Conservation (phyloP, 805 yeast species). For the Cyberlindnera bimundalis region DNA sequence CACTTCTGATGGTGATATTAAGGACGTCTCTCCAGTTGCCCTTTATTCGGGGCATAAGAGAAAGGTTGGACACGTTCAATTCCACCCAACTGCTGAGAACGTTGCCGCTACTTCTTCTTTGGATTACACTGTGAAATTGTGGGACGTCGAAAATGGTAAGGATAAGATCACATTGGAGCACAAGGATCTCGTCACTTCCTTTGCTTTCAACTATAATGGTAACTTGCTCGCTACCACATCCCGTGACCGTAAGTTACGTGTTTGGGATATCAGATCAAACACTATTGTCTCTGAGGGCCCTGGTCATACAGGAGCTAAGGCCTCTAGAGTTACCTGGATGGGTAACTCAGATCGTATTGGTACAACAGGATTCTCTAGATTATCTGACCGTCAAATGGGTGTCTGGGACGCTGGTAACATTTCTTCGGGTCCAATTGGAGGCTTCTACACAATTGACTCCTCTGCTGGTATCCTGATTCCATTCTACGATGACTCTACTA, state of each 20-base stretch:
- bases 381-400: slow-evolving; percentile 93
- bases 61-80: slow-evolving; percentile 89
- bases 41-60: slow-evolving; percentile 81
- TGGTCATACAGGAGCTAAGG: slow-evolving; percentile 92
- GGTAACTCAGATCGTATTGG: slow-evolving; percentile 81
- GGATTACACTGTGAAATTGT: slow-evolving; percentile 86
- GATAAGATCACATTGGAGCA: slow-evolving; percentile 73
- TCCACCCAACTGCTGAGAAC: slow-evolving; percentile 84
- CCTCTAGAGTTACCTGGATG: slow-evolving; percentile 84
- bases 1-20: slow-evolving; percentile 52
- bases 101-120: slow-evolving; percentile 87
- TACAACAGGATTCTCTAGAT: slow-evolving; percentile 91
- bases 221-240: slow-evolving; percentile 81
- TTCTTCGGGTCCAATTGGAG: slow-evolving; percentile 82
- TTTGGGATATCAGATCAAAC: slow-evolving; percentile 86
- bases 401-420: slow-evolving; percentile 83
- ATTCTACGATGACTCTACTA: slow-evolving; percentile 75
- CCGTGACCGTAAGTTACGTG: slow-evolving; percentile 84
- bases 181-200: slow-evolving; percentile 88
- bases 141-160: slow-evolving; percentile 81
- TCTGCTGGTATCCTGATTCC: slow-evolving; percentile 95
- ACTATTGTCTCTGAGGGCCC: slow-evolving; percentile 75
- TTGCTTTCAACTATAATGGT: slow-evolving; percentile 89
- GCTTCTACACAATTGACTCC: slow-evolving; percentile 80
- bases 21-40: slow-evolving; percentile 69